Evolutionary conservation across 2,329 filamentous ascomycete genomes (phyloP).

Genomic region (Ascochyta pisi): DNA sequence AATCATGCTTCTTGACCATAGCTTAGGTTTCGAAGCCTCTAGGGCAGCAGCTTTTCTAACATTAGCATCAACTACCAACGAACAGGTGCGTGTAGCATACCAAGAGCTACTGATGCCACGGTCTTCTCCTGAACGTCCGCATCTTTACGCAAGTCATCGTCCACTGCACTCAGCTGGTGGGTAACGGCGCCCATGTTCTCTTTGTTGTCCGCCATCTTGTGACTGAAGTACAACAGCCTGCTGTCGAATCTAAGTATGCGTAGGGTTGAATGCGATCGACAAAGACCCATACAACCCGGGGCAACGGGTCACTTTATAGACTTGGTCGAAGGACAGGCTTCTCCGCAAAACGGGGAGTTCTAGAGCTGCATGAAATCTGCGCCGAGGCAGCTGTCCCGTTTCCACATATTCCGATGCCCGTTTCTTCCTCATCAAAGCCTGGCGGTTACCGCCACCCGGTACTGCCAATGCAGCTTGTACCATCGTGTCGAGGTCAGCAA

Average conservation of each 20-base stretch:
- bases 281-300: conserved; percentile 16
- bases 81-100: conserved; percentile 19
- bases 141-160: conserved; percentile 32
- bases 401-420: conserved; percentile 24
- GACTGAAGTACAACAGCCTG: not conserved
- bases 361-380: conserved; percentile 15
- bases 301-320: conserved; percentile 34
- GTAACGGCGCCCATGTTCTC: conserved; percentile 30
- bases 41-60: conserved; percentile 35
- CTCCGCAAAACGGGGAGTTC: conserved; percentile 27
- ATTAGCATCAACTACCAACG: conserved; percentile 13
- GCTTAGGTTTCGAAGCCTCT: conserved; percentile 41
- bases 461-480: conserved; percentile 31
- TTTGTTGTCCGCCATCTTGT: conserved; percentile 30
- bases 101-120: conserved; percentile 41
- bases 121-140: conserved; percentile 34
- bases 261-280: conserved; percentile 14
- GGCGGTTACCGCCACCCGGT: conserved; percentile 24
- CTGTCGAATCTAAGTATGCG: not conserved
- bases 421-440: conserved; percentile 12
- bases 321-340: conserved; percentile 23
- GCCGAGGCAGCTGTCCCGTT: conserved; percentile 27
- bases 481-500: conserved; percentile 17
- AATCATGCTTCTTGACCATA: conserved; percentile 41
- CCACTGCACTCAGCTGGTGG: conserved; percentile 31